A percentile compares a stretch with the other conserved stretches of the same genome.
Evolutionary conservation across 2,329 filamentous ascomycete species (phyloP).

Genomic region (Hawksworthiomyces lignivorus): DNA sequence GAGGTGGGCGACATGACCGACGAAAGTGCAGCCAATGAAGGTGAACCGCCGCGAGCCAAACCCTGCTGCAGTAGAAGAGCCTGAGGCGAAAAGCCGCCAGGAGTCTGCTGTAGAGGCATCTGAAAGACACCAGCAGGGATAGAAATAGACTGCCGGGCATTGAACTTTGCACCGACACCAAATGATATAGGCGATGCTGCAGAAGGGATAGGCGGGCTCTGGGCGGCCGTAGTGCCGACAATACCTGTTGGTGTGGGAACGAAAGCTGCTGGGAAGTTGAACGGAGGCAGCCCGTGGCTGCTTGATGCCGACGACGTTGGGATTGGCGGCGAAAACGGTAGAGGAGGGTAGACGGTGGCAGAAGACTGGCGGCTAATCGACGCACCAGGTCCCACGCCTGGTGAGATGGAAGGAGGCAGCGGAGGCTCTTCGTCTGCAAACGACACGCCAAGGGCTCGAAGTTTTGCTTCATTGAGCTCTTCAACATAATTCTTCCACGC

Average conservation of each 20-base stretch:
- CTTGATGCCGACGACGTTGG: slow-evolving; percentile 72
- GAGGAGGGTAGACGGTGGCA: slow-evolving; percentile 59
- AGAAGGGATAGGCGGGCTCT: slow-evolving; percentile 57
- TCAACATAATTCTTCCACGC: slow-evolving; percentile 70
- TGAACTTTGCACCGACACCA: slow-evolving; percentile 45
- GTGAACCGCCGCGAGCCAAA: slow-evolving; percentile 52
- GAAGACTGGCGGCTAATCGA: slow-evolving; percentile 62
- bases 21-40: slow-evolving; percentile 48
- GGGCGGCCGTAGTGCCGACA: slow-evolving; percentile 43
- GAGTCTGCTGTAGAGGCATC: slow-evolving; percentile 43
- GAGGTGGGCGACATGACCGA: slow-evolving; percentile 57
- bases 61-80: slow-evolving; percentile 45
- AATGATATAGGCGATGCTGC: slow-evolving; percentile 69
- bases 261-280: slow-evolving; percentile 52
- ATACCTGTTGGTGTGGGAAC: slow-evolving; percentile 22
- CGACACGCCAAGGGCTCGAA: slow-evolving; percentile 83
- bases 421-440: slow-evolving; percentile 65
- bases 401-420: slow-evolving; percentile 55
- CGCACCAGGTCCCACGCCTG: slow-evolving; percentile 45
- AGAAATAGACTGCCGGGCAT: slow-evolving; percentile 65
- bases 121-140: slow-evolving; percentile 58
- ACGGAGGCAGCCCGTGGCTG: slow-evolving; percentile 50
- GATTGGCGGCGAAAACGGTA: slow-evolving; percentile 78
- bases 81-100: slow-evolving; percentile 51
- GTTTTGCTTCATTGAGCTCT: slow-evolving; percentile 80